A percentile compares a stretch with the other conserved stretches of the same genome.
Conservation (phyloP, 2,329 filamentous ascomycete genomes). For the Colletotrichum salicis region DNA sequence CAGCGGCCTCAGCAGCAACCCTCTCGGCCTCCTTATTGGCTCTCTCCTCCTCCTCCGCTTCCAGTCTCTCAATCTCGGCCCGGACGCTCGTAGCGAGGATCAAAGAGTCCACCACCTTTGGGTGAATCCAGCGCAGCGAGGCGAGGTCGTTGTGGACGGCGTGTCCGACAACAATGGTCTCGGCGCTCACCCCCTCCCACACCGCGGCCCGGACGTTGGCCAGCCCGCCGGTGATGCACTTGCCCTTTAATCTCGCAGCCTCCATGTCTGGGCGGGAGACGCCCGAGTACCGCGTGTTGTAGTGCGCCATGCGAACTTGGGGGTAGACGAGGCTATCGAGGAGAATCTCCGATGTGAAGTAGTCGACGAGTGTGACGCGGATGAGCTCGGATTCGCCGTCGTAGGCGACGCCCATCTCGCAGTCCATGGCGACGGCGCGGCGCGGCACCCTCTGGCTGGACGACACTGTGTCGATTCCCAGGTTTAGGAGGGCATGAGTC, state of each 20-base stretch:
- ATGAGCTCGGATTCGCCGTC: conserved; percentile 62
- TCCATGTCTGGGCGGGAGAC: conserved; percentile 53
- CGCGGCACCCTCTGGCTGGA: conserved; percentile 1
- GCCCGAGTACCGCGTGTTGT: conserved; percentile 62
- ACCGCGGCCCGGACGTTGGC: conserved; percentile 54
- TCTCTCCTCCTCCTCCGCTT: conserved; percentile 33
- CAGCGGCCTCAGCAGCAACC: background rate
- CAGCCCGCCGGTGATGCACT: conserved; percentile 52
- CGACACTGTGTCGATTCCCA: background rate
- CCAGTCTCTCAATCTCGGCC: conserved; percentile 27
- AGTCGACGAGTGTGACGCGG: conserved; percentile 62
- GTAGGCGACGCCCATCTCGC: conserved; percentile 62
- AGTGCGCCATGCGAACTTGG: conserved; percentile 55
- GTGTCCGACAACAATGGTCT: conserved; percentile 62
- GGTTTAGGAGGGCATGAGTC: background rate
- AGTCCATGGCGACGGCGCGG: conserved; percentile 59
- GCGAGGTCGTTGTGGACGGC: conserved; percentile 53
- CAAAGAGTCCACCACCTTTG: conserved; percentile 56
- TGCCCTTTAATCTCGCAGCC: conserved; percentile 43
- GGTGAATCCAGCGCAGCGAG: conserved; percentile 60
- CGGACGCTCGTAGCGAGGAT: conserved; percentile 43
- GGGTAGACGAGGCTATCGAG: conserved; percentile 63
- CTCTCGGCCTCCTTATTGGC: conserved; percentile 12
- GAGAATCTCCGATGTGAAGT: conserved; percentile 58
- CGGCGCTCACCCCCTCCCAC: conserved; percentile 54